These are phyloP conservation scores for Penstemon barbatus DNA, from an alignment of 257 asterid species.

Conservation along the genomic window DNA sequence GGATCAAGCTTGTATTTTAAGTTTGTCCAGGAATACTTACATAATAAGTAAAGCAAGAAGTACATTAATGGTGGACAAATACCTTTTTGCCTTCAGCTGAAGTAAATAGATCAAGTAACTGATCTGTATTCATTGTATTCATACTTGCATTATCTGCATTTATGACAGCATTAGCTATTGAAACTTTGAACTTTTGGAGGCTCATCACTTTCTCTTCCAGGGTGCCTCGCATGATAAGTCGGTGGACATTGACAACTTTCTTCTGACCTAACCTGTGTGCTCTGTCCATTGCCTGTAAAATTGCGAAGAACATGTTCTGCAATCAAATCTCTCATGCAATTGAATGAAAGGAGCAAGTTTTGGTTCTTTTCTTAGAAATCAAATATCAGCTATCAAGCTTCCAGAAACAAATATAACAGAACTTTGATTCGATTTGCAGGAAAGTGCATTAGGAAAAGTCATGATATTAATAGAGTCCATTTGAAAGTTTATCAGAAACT, in stretches of 20 bases:
- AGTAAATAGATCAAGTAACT: conserved; percentile 93
- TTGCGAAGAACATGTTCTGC: conserved; percentile 5
- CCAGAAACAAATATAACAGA: neutral
- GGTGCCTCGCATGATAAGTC: conserved; percentile 98
- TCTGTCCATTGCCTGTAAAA: conserved; percentile 96
- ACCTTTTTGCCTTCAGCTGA: conserved; percentile 87
- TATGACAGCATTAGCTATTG: conserved; percentile 91
- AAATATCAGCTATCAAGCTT: neutral
- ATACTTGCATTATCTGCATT: conserved; percentile 93
- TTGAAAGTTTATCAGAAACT: neutral
- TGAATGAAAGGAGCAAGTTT: conserved; percentile 1
- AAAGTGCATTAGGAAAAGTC: conserved; percentile 6
- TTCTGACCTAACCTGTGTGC: conserved; percentile 98
- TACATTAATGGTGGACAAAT: conserved; percentile 11
- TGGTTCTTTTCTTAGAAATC: neutral
- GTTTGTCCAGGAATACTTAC: neutral
- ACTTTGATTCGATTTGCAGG: neutral
- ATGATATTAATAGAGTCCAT: neutral
- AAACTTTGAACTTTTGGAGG: conserved; percentile 95
- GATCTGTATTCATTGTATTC: conserved; percentile 97
- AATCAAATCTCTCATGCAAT: neutral
- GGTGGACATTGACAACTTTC: conserved; percentile 93
- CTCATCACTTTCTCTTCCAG: conserved; percentile 99
- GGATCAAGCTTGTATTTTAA: neutral
- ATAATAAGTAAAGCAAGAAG: conserved; percentile 4